Base-by-base conservation (phyloP, 371 early-diverging fungal genomes). In the Mortierella sp. region DNA sequence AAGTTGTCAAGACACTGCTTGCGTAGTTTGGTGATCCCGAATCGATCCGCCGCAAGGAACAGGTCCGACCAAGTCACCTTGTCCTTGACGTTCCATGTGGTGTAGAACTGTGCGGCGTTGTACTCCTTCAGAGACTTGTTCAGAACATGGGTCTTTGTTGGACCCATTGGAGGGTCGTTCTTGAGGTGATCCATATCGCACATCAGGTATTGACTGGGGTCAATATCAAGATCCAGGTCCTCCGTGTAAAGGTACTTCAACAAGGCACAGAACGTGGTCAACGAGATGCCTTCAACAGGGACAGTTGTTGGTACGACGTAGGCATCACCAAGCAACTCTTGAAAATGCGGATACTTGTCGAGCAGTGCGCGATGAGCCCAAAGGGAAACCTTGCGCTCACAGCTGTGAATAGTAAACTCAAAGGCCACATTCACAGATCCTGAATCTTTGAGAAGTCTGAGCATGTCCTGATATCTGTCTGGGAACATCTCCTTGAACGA, bases 401-500 rank as follows among this genome's bases (percentile, higher is more conserved):
- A 37, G n/a, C 28, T 47, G 54, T 62, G 54, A 2, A 37, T 3
- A 0, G 62, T 22, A 28, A 62, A 62, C 16, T 47, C 19, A 17
- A 62, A 62, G 3, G 25, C 37, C 6, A 16, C 21, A n/a, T 62
- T 54, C 21, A 62, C 54, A 1, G 54, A 62, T n/a, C 39, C 37
- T 27, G 29, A 14, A 3, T 62, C 62, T 2, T n/a, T 12, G n/a
- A 61, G 54, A 19, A 62, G 29, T 13, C 21, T 24, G 47, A 46
- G 47, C 47, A 46, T 46, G 24, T 14, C 24, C 24, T 46, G 22
- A 24, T 46, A 22, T 13, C 3, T 22, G 3, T 46, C 47, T 3
- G 47, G 47, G 22, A n/a, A 46, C 21, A 46, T 16, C 6, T 22
- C 24, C 22, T 24, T 46, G 47, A 46, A 46, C 13, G 47, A 46